A percentile compares a stretch with the other conserved stretches of the same genome.
Evolutionary conservation across 495 filamentous ascomycete species (phyloP).

Genomic region (Penicillium malachiteum): DNA sequence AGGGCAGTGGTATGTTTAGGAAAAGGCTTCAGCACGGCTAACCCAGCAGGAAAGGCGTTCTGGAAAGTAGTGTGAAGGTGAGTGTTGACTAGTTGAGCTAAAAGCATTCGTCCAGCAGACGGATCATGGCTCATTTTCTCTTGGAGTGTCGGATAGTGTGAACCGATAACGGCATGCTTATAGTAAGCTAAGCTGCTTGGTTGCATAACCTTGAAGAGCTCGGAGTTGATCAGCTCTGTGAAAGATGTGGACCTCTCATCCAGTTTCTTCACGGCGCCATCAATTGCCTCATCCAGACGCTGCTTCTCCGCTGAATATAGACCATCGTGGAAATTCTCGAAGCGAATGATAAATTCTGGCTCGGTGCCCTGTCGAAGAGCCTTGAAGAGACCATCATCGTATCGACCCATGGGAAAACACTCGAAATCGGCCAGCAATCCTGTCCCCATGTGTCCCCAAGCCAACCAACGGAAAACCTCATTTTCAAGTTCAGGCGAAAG

Average conservation of each 20-base stretch:
- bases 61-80: conserved; percentile 89
- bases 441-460: conserved; percentile 90
- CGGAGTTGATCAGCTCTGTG: conserved; percentile 52
- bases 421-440: conserved; percentile 78
- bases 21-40: conserved; percentile 76
- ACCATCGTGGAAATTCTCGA: conserved; percentile 67
- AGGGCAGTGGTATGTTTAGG: conserved; percentile 69
- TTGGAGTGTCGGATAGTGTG: conserved; percentile 63
- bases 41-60: conserved; percentile 69
- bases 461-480: conserved; percentile 82
- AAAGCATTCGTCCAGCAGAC: conserved; percentile 55
- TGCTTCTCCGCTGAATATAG: conserved; percentile 72
- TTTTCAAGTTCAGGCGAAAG: conserved; percentile 57
- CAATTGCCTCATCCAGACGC: conserved; percentile 65
- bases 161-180: conserved; percentile 55
- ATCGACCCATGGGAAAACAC: conserved; percentile 80
- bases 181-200: conserved; percentile 78
- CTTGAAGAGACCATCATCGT: conserved; percentile 68
- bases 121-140: conserved; percentile 57
- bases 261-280: conserved; percentile 59
- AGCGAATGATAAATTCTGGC: conserved; percentile 64
- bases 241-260: conserved; percentile 56
- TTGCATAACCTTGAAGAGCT: conserved; percentile 64
- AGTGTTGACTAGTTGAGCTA: conserved; percentile 75
- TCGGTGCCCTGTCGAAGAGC: conserved; percentile 73